phyloP scores from a whole-genome alignment of 2,329 filamentous ascomycete species.

The Colletotrichum spinosum region DNA sequence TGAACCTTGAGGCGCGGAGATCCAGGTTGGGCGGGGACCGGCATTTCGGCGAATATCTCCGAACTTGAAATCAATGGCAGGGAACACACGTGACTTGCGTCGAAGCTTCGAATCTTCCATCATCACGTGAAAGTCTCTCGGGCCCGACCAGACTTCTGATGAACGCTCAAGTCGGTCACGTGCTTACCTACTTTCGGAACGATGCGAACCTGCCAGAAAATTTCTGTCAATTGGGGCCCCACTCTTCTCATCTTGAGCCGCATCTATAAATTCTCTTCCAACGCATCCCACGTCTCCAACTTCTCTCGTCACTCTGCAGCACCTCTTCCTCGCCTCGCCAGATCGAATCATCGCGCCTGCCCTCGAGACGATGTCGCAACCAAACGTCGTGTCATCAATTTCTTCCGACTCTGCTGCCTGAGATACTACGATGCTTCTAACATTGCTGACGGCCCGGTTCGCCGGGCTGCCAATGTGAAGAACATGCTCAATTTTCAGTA shows the following conservation, averaged over 20 bases:
- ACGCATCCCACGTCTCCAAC: neutral
- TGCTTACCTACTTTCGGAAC: neutral
- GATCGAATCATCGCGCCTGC: neutral
- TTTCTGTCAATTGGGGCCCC: conserved; percentile 18
- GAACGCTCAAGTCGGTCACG: conserved; percentile 2
- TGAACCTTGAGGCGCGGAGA: conserved; percentile 20
- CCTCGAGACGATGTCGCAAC: neutral
- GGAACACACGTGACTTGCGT: conserved; percentile 4
- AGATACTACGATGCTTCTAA: too few species aligned
- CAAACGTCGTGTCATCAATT: too few species aligned
- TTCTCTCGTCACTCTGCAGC: neutral
- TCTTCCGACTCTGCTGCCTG: too few species aligned
- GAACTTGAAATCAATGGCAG: neutral
- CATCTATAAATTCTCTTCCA: conserved; percentile 33
- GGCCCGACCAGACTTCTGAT: neutral
- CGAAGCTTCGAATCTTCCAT: conserved; percentile 1
- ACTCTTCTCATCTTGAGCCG: conserved; percentile 33
- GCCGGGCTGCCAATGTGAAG: too few species aligned
- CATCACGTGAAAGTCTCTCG: neutral
- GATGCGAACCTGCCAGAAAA: conserved; percentile 23
- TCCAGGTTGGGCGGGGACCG: conserved; percentile 27
- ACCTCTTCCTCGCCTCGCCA: conserved; percentile 3
- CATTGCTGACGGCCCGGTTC: too few species aligned
- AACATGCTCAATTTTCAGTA: too few species aligned
- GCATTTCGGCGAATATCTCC: conserved; percentile 28